Evolutionary conservation across 192 early-diverging fungal genomes (phyloP).

Genomic region (Blastocladiella britannica): DNA sequence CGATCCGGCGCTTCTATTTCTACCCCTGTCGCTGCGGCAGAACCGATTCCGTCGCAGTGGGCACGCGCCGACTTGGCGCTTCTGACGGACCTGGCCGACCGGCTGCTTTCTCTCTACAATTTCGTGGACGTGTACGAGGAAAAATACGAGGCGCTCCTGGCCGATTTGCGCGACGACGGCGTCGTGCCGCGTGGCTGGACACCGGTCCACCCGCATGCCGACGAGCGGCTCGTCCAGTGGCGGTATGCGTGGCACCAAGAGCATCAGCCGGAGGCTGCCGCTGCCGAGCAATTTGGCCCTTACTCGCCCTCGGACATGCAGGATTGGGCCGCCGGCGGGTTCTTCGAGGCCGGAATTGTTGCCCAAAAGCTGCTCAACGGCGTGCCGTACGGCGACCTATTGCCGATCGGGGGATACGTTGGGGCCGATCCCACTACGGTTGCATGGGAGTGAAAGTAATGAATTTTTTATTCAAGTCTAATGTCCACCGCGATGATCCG

Average conservation of each 20-base stretch:
- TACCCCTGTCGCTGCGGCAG: not conserved
- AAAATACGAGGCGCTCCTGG: not conserved
- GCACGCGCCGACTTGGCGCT: not conserved
- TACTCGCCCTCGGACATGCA: not conserved
- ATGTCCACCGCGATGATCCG: too few species aligned
- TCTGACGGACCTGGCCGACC: not conserved
- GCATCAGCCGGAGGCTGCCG: too few species aligned
- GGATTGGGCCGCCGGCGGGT: not conserved
- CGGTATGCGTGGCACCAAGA: not conserved
- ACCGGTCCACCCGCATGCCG: not conserved
- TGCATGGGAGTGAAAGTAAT: too few species aligned
- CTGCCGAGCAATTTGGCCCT: not conserved
- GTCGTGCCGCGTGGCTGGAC: not conserved
- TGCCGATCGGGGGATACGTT: too few species aligned
- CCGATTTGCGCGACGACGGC: not conserved
- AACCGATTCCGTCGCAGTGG: not conserved
- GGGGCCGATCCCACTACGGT: too few species aligned
- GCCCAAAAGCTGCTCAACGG: not conserved
- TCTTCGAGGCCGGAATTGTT: not conserved
- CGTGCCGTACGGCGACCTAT: not conserved
- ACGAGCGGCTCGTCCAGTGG: not conserved
- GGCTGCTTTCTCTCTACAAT: not conserved
- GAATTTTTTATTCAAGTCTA: too few species aligned
- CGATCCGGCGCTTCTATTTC: too few species aligned
- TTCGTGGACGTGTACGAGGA: not conserved